Evolutionary conservation across 2,329 filamentous ascomycete genomes (phyloP).

Genomic region (Orbilia quercus): DNA sequence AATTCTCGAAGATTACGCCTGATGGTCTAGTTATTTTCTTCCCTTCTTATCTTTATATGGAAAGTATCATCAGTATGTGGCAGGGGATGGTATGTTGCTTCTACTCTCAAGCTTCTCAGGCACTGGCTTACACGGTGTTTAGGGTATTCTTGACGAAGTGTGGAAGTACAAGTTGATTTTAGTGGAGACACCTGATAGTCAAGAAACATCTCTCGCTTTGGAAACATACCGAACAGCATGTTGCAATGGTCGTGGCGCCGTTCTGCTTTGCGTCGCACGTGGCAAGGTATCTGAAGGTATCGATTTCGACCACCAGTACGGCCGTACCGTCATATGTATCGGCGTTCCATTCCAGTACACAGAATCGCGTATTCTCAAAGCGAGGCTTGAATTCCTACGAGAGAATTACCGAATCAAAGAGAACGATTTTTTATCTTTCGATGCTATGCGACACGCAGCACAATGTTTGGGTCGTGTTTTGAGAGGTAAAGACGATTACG

Average conservation of each 20-base stretch:
- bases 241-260: constrained; percentile 93
- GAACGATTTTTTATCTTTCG: constrained; percentile 97
- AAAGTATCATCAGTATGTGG: constrained; percentile 99
- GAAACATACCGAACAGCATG: constrained; percentile 98
- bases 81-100: constrained; percentile 77
- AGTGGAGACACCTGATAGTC: constrained; percentile 95
- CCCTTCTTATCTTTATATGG: constrained; percentile 98
- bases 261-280: constrained; percentile 92
- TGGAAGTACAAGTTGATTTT: constrained; percentile 99
- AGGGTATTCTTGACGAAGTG: constrained; percentile 89
- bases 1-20: constrained; percentile 94
- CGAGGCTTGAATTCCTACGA: constrained; percentile 91
- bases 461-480: constrained; percentile 95
- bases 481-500: constrained; percentile 97
- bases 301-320: constrained; percentile 99
- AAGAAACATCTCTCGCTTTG: constrained; percentile 93
- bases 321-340: constrained; percentile 93
- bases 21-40: constrained; percentile 99
- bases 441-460: constrained; percentile 98
- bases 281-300: constrained; percentile 98
- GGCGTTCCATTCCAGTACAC: constrained; percentile 99
- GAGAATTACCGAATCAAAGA: constrained; percentile 97
- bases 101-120: not conserved
- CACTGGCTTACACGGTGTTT: not conserved
- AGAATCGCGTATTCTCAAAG: constrained; percentile 95